Conservation (phyloP, 176 grass and related monocot species). For the Dactylis glomerata region DNA sequence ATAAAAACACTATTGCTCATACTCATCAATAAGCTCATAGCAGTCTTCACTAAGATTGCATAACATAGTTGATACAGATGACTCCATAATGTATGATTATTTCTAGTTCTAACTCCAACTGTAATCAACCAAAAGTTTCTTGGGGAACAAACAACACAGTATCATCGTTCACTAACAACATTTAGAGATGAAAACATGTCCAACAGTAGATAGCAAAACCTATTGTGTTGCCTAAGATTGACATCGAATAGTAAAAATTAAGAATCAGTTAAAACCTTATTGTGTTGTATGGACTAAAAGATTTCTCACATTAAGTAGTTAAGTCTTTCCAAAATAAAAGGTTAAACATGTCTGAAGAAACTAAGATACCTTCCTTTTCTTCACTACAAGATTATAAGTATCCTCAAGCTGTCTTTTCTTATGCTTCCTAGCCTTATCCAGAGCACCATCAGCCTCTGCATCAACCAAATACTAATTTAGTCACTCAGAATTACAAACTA, state of each 20-base stretch:
- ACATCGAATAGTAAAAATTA: not conserved
- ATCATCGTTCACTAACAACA: not conserved
- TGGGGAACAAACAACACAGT: not conserved
- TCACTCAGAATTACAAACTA: not conserved
- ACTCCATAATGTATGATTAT: not conserved
- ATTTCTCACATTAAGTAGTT: not conserved
- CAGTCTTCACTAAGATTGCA: not conserved
- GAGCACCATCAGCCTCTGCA: constrained; percentile 94
- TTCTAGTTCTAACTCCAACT: not conserved
- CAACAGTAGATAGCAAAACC: not conserved
- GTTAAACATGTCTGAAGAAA: not conserved
- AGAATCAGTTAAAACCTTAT: not conserved
- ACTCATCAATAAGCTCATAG: not conserved
- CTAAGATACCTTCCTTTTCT: constrained; percentile 87
- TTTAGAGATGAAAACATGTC: not conserved
- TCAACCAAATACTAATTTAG: constrained; percentile 28
- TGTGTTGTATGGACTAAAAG: not conserved
- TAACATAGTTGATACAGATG: constrained; percentile 4
- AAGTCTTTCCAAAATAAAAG: not conserved
- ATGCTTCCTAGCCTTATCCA: constrained; percentile 99
- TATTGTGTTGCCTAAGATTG: not conserved
- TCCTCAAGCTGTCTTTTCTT: constrained; percentile 99
- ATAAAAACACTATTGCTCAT: not conserved
- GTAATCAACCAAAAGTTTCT: constrained; percentile 2
- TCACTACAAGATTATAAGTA: constrained; percentile 77